Percentiles rank a stretch among this genome's conserved stretches.
Conservation (phyloP, 1,139 yeast genomes). For the Debaryomyces udenii region DNA sequence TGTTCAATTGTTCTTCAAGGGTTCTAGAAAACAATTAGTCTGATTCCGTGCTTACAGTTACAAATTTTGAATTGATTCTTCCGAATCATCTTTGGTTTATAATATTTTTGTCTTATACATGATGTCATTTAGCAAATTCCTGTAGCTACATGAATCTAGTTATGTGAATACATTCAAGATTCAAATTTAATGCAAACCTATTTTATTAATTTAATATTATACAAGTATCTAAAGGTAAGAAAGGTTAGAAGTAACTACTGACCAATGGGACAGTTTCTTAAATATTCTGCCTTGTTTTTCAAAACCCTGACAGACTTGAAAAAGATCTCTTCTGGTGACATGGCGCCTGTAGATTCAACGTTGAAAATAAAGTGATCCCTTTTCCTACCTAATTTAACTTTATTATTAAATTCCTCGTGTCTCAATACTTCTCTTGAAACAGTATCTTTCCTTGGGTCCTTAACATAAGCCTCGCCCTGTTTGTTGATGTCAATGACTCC, state of each 20-base stretch:
- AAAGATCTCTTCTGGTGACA: conserved; percentile 95
- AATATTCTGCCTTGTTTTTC: conserved; percentile 81
- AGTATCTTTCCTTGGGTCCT: conserved; percentile 91
- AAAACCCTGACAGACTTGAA: conserved; percentile 84
- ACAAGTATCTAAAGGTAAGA: conserved; percentile 2
- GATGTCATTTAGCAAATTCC: too few species aligned
- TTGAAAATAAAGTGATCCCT: conserved; percentile 93
- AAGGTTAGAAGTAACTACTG: too few species aligned
- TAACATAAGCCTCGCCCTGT: conserved; percentile 74
- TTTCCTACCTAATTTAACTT: conserved; percentile 86
- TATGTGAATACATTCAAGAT: too few species aligned
- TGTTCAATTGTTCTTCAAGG: conserved; percentile 85
- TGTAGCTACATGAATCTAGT: too few species aligned
- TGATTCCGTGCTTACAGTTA: conserved; percentile 24
- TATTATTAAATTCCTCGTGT: conserved; percentile 86
- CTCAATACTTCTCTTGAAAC: conserved; percentile 95
- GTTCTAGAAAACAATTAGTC: conserved; percentile 79
- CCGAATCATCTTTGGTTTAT: too few species aligned
- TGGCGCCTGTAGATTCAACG: conserved; percentile 94
- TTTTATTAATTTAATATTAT: conserved; percentile 9
- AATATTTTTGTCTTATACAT: too few species aligned
- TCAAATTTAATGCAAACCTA: conserved; percentile 4
- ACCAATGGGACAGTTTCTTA: conserved; percentile 76
- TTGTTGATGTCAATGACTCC: conserved; percentile 84
- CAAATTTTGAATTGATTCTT: too few species aligned